phyloP scores from a whole-genome alignment of 148 eudicot species.

The Camellia sinensis region DNA sequence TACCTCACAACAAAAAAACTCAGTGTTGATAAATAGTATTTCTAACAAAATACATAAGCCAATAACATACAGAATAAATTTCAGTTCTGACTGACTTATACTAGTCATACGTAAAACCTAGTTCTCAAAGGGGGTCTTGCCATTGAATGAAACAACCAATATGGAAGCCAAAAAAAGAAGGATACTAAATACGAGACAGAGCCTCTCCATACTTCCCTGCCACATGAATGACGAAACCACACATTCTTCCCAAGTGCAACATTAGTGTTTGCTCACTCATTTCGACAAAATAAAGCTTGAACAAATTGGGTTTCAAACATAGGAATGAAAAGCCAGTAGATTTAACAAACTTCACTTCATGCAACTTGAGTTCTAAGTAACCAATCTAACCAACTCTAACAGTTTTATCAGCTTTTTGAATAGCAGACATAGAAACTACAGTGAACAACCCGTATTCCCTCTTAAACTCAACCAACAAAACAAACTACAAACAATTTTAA shows the following conservation, averaged over 20 bases:
- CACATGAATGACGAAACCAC: neutral
- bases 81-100: neutral
- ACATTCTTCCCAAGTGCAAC: neutral
- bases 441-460: neutral
- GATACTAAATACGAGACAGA: neutral
- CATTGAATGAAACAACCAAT: neutral
- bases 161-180: neutral
- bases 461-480: neutral
- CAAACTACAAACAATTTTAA: neutral
- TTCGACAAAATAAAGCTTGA: neutral
- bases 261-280: neutral
- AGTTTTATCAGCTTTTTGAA: neutral
- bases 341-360: neutral
- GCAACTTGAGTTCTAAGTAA: neutral
- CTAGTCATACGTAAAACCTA: neutral
- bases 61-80: neutral
- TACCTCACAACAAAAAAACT: neutral
- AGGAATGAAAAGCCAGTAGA: neutral
- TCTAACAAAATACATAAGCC: neutral
- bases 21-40: neutral
- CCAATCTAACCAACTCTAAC: neutral
- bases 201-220: no score
- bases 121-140: neutral
- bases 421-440: neutral
- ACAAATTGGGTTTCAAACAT: neutral